Base-by-base conservation (phyloP, 2,329 filamentous ascomycete genomes). In the Cladobotryum protrusum region DNA sequence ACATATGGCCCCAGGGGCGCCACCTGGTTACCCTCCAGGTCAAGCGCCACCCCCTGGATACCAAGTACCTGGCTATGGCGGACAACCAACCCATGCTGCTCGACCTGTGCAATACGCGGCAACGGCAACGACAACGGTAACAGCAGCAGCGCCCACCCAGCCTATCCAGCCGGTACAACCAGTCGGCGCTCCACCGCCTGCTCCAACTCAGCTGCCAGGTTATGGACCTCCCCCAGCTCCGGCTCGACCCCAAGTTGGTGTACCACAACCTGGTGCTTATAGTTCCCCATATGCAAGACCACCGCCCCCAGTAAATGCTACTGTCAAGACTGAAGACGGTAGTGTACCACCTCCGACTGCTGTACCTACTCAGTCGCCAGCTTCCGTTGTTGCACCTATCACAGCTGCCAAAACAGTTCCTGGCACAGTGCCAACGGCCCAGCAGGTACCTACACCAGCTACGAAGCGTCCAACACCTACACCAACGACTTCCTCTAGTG, bases 231-330 rank as follows among this genome's bases (percentile, higher is more conserved):
- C 64, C 6, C 66, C 67, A 39, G 66, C 66, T 40, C 66, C 66
- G 20, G 66, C 67, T 33, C 61, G 61, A 40, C 60, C 67, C 13
- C 63, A 60, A 33, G 56, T 64, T 29, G 65, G 62, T 15, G 57
- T 53, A 41, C 56, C 62, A 4, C 67, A 67, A 42, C 63, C 60
- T 4, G 61, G 63, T 19, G 52, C 65, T 11, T 69, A 69, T 53
- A 69, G 65, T 46, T 69, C 67, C 34, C 67, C 67, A 19, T 69
- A 69, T 52, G 64, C 67, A 24, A 60, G 63, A 17, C 67, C 66
- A 5, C 66, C 64, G 7, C 64, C 63, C 1, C 54, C 57, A 33
- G 50, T 59, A 46, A 61, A 50, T 20, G 52, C 58, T 5, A 44
- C 54, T 3, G 54, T 66, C 54, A 67, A 67, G 52, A 55, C 51